phyloP scores from a whole-genome alignment of 495 filamentous ascomycete species.

The Pyrenula aspistea region DNA sequence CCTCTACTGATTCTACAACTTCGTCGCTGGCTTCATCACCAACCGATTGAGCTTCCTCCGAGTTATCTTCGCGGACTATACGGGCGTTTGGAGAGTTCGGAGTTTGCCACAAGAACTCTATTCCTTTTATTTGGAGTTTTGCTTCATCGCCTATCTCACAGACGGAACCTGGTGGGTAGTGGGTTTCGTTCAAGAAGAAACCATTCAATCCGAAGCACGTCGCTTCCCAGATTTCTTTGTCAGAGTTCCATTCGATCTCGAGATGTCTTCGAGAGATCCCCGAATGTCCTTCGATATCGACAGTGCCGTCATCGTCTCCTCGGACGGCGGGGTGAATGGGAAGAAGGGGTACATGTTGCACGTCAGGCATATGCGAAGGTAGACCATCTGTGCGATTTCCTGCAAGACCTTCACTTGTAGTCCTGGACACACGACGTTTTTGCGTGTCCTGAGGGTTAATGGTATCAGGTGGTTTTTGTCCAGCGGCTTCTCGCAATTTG shows the following conservation, averaged over 20 bases:
- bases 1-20: neutral
- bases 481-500: neutral
- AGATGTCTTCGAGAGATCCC: slow-evolving; percentile 78
- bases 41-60: neutral
- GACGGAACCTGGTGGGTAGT: slow-evolving; percentile 45
- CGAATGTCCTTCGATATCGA: slow-evolving; percentile 25
- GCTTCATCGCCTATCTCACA: slow-evolving; percentile 34
- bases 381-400: slow-evolving; percentile 29
- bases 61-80: neutral
- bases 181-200: slow-evolving; percentile 68
- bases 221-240: slow-evolving; percentile 55
- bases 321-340: slow-evolving; percentile 69
- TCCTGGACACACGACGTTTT: slow-evolving; percentile 32
- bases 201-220: slow-evolving; percentile 56
- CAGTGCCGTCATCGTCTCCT: slow-evolving; percentile 45
- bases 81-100: neutral
- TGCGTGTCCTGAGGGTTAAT: slow-evolving; percentile 30
- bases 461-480: slow-evolving; percentile 28
- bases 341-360: slow-evolving; percentile 59
- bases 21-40: neutral
- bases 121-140: neutral
- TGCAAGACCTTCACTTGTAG: slow-evolving; percentile 23
- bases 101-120: neutral
- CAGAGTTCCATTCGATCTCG: slow-evolving; percentile 69
- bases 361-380: slow-evolving; percentile 32